Percentiles rank a stretch among this genome's conserved stretches.
Conservation (phyloP, 139 green algal genomes). For the Coelastrella sp. region DNA sequence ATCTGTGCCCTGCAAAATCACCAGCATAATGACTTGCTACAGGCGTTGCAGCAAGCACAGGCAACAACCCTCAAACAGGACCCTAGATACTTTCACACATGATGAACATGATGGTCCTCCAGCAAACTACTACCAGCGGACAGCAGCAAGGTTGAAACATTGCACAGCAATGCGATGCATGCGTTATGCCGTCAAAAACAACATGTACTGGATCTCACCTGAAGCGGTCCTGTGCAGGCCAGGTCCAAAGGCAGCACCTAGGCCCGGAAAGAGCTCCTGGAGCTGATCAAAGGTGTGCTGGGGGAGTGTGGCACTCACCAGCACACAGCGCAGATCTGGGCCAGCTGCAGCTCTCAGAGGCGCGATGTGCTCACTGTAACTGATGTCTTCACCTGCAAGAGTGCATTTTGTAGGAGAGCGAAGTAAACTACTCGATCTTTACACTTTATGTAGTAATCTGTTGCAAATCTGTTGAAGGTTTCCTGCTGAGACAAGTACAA, state of each 20-base stretch:
- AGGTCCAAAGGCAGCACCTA: slow-evolving; percentile 76
- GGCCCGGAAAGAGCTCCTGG: slow-evolving; percentile 67
- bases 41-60: too few relatives aligned
- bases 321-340: slow-evolving; percentile 20
- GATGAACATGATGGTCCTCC: too few relatives aligned
- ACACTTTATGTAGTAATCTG: neutral
- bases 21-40: too few relatives aligned
- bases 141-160: too few relatives aligned
- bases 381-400: slow-evolving; percentile 59
- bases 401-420: neutral
- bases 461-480: neutral
- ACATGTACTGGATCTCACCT: slow-evolving; percentile 53
- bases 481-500: neutral
- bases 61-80: too few relatives aligned
- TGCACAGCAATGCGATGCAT: too few relatives aligned
- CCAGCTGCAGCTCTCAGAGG: slow-evolving; percentile 65
- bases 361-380: slow-evolving; percentile 74
- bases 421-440: neutral
- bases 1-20: too few relatives aligned
- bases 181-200: too few relatives aligned
- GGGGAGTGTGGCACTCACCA: slow-evolving; percentile 81
- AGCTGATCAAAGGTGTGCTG: slow-evolving; percentile 69
- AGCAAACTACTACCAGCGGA: too few relatives aligned
- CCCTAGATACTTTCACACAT: too few relatives aligned
- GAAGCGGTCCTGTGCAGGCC: slow-evolving; percentile 86